Evolutionary conservation across 768 basidiomycete genomes (phyloP), one percentile per base, ranked within the genome.

Genomic region (Rhodosporidiobolus odoratus): DNA sequence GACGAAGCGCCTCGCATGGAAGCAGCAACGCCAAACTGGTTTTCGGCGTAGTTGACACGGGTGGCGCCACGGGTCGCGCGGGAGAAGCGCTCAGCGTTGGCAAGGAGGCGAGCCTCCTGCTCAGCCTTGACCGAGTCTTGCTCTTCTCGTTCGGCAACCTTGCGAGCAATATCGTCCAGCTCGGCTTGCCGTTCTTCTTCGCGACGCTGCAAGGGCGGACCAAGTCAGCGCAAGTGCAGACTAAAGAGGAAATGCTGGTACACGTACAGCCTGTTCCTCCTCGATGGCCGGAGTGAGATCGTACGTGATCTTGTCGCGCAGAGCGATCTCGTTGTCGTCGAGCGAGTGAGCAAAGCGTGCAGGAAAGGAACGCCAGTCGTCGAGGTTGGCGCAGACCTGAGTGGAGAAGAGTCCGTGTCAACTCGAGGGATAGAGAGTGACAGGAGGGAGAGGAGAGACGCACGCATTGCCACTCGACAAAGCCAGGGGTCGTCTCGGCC

Each of bases 391-490:
- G 76, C 91, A 92, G 72, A 94, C 86, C 92, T 94, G 71, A 56
- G 37, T 38, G 32, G 1, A 52, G 25, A 10, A 35, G 30, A n/a
- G 2, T 4, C 12, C 2, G 25, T 27, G 52, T 40, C 62, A 34
- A 34, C 52, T 47, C 19, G 60, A 7, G 0, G 12, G 54, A 34
- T 60, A 48, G 61, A 41, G 38, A n/a, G n/a, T n/a, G 32, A 53
- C 16, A 47, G n/a, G 16, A 47, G 7, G 12, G 54, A 34, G n/a
- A 66, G 10, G 4, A 6, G 25, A 21, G 25, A 77, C 79, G 76
- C 68, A 92, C 93, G 76, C 89, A 89, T 82, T 95, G 91, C 93
- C 94, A 97, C 79, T 95, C 92, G 48, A 91, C 79, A 75, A 90
- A 90, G 58, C 84, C 84, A 2, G 69, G 69, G 43, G 69, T 70